Conservation (phyloP, 148 eudicot genomes). For the Vaccinium macrocarpon region DNA sequence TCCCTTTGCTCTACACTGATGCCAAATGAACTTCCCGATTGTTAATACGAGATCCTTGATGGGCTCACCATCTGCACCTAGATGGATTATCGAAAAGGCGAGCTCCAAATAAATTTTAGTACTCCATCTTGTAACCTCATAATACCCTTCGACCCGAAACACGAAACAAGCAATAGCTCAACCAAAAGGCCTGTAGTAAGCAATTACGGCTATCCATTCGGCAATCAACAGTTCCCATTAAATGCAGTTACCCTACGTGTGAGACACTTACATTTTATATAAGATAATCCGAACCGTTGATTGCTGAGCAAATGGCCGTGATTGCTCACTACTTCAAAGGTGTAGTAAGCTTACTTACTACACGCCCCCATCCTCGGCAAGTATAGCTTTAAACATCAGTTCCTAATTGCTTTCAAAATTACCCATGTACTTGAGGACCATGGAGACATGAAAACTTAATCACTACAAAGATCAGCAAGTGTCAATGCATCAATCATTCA, state of each 20-base stretch:
- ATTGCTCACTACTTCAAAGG: too few species aligned
- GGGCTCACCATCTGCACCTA: background rate
- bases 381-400: background rate
- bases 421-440: too few species aligned
- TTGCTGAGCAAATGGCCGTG: too few species aligned
- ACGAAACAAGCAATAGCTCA: too few species aligned
- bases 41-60: background rate
- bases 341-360: too few species aligned
- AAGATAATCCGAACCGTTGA: too few species aligned
- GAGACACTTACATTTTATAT: too few species aligned
- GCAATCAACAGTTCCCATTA: too few species aligned
- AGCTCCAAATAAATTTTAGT: background rate
- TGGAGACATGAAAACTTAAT: background rate
- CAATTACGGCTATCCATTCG: too few species aligned
- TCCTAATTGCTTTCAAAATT: too few species aligned
- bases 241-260: too few species aligned
- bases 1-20: background rate
- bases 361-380: background rate
- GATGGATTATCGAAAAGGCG: background rate
- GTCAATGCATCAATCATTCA: constrained; percentile 5
- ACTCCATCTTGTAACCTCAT: background rate
- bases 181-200: too few species aligned
- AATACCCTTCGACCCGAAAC: background rate
- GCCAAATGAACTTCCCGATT: background rate
- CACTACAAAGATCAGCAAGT: background rate